A percentile compares a stretch with the other conserved stretches of the same genome.
Conservation (phyloP, 257 asterid species). For the Ocimum tenuiflorum region DNA sequence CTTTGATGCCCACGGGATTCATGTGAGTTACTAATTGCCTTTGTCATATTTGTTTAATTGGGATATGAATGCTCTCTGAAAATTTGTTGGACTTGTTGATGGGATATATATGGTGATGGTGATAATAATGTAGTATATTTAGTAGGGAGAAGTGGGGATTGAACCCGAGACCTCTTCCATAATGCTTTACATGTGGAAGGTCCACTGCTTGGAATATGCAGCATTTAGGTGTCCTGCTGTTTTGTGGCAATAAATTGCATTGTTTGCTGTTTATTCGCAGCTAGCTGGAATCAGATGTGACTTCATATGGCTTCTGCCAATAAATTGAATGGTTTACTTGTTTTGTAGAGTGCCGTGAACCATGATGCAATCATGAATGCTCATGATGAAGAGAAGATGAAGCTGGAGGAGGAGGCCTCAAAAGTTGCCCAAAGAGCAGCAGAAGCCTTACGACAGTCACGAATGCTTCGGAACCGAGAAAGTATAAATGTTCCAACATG, state of each 20-base stretch:
- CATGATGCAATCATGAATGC: conserved; percentile 91
- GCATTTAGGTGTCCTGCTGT: not conserved
- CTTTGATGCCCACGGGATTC: conserved; percentile 83
- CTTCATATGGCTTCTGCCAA: not conserved
- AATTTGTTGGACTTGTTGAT: not conserved
- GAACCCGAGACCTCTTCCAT: not conserved
- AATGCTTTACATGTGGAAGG: too few relatives aligned
- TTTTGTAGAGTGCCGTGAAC: conserved; percentile 78
- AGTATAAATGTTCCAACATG: conserved; percentile 79
- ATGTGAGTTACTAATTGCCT: conserved; percentile 46
- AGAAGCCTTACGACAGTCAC: conserved; percentile 84
- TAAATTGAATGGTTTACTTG: not conserved
- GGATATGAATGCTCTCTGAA: not conserved
- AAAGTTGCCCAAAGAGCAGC: conserved; percentile 93
- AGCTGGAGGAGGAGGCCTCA: conserved; percentile 76
- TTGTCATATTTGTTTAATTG: not conserved
- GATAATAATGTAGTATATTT: not conserved
- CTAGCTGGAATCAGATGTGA: not conserved
- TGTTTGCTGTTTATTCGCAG: too few relatives aligned
- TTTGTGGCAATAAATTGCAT: not conserved
- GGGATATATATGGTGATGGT: too few relatives aligned
- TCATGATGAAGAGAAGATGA: conserved; percentile 71
- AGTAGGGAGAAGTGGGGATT: not conserved
- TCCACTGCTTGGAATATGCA: too few relatives aligned
- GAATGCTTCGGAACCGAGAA: conserved; percentile 79